A percentile compares a stretch with the other conserved stretches of the same genome.
These are phyloP conservation scores for Zoysia japonica DNA, from an alignment of 176 grass and related monocot species.

Conservation along the genomic window DNA sequence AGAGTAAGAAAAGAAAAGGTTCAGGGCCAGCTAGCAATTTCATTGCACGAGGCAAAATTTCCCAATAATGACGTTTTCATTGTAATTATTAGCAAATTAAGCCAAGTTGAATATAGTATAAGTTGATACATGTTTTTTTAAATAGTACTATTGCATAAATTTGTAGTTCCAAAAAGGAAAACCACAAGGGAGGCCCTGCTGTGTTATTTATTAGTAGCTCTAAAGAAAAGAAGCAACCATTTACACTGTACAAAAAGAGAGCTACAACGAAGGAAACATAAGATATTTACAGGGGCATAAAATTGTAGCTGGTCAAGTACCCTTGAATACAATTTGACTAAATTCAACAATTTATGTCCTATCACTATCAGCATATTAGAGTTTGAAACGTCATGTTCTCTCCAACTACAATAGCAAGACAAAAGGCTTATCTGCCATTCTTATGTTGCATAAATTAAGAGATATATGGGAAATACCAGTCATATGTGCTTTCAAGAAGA, in stretches of 20 bases:
- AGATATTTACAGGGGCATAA: no score
- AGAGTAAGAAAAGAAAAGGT: no score
- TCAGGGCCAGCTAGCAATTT: background rate
- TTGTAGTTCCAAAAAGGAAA: background rate
- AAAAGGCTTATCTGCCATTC: slow-evolving; percentile 14
- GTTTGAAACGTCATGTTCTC: slow-evolving; percentile 11
- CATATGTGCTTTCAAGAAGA: slow-evolving; percentile 67
- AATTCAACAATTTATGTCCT: background rate
- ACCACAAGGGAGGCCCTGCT: no score
- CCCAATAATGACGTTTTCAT: background rate
- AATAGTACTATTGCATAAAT: background rate
- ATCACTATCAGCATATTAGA: background rate
- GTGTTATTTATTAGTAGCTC: no score
- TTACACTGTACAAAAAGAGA: no score
- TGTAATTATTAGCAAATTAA: slow-evolving; percentile 11
- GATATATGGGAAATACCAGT: slow-evolving; percentile 56
- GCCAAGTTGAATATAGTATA: background rate
- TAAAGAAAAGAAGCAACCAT: no score
- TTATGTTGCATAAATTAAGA: slow-evolving; percentile 35
- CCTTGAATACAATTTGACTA: no score
- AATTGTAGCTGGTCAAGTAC: no score
- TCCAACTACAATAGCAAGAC: slow-evolving; percentile 26
- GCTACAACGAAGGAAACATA: no score
- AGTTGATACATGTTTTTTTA: no score
- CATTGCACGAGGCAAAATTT: background rate